Evolutionary conservation across 164 flowering plant species (phyloP), one percentile per base, ranked within the genome.

Genomic region (Houttuynia cordata): DNA sequence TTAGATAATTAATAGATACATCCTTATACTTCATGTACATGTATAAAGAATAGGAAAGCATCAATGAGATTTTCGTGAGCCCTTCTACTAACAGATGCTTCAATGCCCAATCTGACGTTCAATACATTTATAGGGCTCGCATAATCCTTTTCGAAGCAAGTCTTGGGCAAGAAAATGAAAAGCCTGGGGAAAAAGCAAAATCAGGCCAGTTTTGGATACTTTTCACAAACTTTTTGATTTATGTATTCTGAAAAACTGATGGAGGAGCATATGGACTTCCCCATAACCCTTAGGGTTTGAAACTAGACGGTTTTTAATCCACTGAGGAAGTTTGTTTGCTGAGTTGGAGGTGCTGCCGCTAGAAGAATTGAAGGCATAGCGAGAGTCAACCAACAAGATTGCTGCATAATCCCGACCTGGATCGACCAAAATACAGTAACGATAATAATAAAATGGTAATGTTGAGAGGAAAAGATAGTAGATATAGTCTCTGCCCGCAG

Each of bases 401-500:
- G 96, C 95, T 37, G 97, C 97, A 73, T 91, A 91, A 70, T 94
- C 99, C 76, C 97, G 79, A 67, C 99, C 99, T 94, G 58, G 17
- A 62, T 51, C 12, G 50, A 51, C n/a, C 51, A 53, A 25, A 37
- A 53, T 20, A 40, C 24, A n/a, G n/a, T n/a, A n/a, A 10, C 23
- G 18, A 34, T 54, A 6, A 23, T 34, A 12, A n/a, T n/a, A n/a
- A 20, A 57, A 68, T 56, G 49, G 53, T 64, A 60, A 47, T 18
- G 51, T 4, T 17, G 24, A 13, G 8, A 34, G 21, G 15, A 72
- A 68, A 23, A 12, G 53, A 9, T 19, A 18, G 50, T 39, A 24
- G 24, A 10, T 51, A 24, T 39, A 18, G 10, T 24, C 17, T 52
- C 17, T 53, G 20, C 37, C 15, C 18, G 25, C 37, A 37, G 60